phyloP scores from a whole-genome alignment of 495 filamentous ascomycete genomes.

The Cetradonia linearis region DNA sequence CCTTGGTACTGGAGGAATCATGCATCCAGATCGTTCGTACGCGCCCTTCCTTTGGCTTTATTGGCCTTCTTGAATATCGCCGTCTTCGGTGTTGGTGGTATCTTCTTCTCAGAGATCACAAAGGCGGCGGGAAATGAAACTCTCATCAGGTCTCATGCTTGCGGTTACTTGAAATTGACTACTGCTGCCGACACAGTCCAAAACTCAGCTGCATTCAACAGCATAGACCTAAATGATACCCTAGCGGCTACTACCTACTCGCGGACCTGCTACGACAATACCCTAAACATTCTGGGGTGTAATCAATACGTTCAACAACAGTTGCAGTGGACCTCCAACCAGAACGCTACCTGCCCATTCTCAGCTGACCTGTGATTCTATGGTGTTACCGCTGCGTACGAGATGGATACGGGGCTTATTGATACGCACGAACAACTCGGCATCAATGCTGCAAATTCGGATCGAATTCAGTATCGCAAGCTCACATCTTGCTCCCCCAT shows the following conservation, averaged over 20 bases:
- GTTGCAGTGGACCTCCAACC: constrained; percentile 23
- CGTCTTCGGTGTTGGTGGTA: constrained; percentile 28
- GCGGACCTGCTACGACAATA: constrained; percentile 26
- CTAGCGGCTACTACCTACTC: constrained; percentile 27
- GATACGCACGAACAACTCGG: constrained; percentile 30
- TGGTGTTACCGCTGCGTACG: constrained; percentile 18
- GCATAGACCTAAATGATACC: constrained; percentile 23
- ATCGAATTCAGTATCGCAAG: constrained; percentile 28
- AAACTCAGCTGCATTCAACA: not conserved
- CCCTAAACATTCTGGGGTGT: constrained; percentile 17
- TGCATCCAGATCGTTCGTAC: constrained; percentile 21
- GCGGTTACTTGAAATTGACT: constrained; percentile 18
- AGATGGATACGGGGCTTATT: constrained; percentile 29
- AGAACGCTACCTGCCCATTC: constrained; percentile 29
- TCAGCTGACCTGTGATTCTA: constrained; percentile 21
- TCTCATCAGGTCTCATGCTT: constrained; percentile 24
- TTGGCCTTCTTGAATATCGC: constrained; percentile 28
- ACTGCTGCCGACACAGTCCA: not conserved
- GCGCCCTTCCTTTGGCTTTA: constrained; percentile 26
- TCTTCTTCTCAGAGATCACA: constrained; percentile 31
- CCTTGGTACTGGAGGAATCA: constrained; percentile 29
- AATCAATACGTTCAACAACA: constrained; percentile 17
- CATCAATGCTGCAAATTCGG: constrained; percentile 24
- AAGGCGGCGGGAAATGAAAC: constrained; percentile 27
- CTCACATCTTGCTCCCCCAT: constrained; percentile 24